Conservation (phyloP, 176 grass and related monocot species). For the Oryza meyeriana region DNA sequence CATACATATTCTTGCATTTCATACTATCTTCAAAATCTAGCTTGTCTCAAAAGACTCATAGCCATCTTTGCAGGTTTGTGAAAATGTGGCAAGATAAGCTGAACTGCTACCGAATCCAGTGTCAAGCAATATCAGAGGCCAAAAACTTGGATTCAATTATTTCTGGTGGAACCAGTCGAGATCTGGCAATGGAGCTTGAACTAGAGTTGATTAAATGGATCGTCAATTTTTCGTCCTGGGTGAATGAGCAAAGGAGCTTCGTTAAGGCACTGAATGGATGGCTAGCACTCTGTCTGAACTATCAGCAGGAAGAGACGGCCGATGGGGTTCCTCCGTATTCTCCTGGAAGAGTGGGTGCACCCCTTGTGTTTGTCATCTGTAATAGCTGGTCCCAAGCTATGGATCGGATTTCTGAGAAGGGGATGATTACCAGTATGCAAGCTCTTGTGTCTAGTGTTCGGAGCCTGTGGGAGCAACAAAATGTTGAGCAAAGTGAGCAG, state of each 20-base stretch:
- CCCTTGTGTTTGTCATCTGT: slow-evolving; percentile 76
- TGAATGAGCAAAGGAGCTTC: slow-evolving; percentile 77
- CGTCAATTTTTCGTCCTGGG: slow-evolving; percentile 70
- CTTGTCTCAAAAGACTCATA: slow-evolving; percentile 20
- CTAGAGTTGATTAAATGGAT: slow-evolving; percentile 85
- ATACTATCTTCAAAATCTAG: neutral
- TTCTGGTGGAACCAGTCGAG: slow-evolving; percentile 31
- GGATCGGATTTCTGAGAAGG: slow-evolving; percentile 69
- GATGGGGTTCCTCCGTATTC: slow-evolving; percentile 68
- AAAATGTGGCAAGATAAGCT: slow-evolving; percentile 82
- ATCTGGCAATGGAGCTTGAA: slow-evolving; percentile 68
- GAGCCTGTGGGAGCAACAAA: slow-evolving; percentile 52
- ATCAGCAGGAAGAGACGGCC: slow-evolving; percentile 44
- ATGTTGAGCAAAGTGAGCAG: slow-evolving; percentile 51
- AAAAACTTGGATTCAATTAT: slow-evolving; percentile 61
- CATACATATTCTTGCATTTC: slow-evolving; percentile 4
- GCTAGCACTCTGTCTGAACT: slow-evolving; percentile 77
- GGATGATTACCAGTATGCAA: slow-evolving; percentile 56
- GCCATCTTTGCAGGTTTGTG: slow-evolving; percentile 59
- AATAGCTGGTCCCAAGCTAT: slow-evolving; percentile 81
- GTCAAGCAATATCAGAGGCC: slow-evolving; percentile 50
- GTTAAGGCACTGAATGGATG: slow-evolving; percentile 84
- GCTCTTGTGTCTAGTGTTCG: slow-evolving; percentile 50
- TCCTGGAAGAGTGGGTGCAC: slow-evolving; percentile 69
- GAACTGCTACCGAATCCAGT: slow-evolving; percentile 72